These are phyloP conservation scores for Cladosporium sp. DNA, from an alignment of 2,329 filamentous ascomycete species.

Conservation along the genomic window DNA sequence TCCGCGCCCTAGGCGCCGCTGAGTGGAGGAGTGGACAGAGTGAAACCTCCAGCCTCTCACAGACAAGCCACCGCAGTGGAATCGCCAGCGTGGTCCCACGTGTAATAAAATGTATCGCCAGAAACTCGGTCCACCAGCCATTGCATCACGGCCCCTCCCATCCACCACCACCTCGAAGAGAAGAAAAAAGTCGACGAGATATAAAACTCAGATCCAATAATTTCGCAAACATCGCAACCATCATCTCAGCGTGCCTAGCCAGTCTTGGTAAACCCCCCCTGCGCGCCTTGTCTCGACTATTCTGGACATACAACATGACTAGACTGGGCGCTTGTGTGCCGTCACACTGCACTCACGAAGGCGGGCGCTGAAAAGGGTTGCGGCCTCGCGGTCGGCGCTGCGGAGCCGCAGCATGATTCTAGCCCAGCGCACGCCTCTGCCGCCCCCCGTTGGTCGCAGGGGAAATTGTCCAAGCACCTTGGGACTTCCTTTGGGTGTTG, in stretches of 20 bases:
- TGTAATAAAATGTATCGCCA: neutral
- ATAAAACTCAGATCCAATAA: neutral
- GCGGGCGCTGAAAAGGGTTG: neutral
- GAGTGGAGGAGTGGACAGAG: neutral
- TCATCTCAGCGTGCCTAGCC: neutral
- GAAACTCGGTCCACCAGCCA: neutral
- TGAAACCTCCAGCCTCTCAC: slow-evolving; percentile 20
- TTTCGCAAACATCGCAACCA: neutral
- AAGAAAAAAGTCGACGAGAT: neutral
- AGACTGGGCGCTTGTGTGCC: neutral
- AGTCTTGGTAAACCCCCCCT: neutral
- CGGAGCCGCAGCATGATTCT: slow-evolving; percentile 17
- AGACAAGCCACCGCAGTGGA: slow-evolving; percentile 4
- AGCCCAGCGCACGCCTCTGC: slow-evolving; percentile 14
- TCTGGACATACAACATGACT: neutral
- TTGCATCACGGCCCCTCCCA: neutral
- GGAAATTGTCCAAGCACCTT: slow-evolving; percentile 19
- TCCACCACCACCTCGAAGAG: neutral
- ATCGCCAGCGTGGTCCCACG: slow-evolving; percentile 4
- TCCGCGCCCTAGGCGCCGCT: neutral
- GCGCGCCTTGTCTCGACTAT: neutral
- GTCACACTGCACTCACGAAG: neutral
- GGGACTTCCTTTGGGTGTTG: neutral
- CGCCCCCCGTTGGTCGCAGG: slow-evolving; percentile 13
- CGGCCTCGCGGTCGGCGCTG: slow-evolving; percentile 8